These are phyloP conservation scores for Didymella keratinophila DNA, from an alignment of 2,329 filamentous ascomycete species.

Conservation along the genomic window DNA sequence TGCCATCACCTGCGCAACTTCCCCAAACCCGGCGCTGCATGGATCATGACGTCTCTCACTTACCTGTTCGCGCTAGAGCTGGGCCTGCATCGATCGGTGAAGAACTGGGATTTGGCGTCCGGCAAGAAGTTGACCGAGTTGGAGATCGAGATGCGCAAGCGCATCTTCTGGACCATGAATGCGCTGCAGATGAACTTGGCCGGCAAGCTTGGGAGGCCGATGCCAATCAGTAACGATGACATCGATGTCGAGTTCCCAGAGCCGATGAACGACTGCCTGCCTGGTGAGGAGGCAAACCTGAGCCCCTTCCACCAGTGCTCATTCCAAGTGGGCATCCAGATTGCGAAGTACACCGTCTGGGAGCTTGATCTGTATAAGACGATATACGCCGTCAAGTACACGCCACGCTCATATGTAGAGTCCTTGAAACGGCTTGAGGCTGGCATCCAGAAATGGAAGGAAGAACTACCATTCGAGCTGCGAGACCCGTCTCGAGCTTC, in stretches of 20 bases:
- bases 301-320: constrained; percentile 64
- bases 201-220: constrained; percentile 78
- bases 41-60: constrained; percentile 70
- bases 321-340: constrained; percentile 71
- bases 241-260: constrained; percentile 82
- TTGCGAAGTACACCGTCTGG: constrained; percentile 70
- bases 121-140: constrained; percentile 59
- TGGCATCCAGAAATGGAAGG: constrained; percentile 69
- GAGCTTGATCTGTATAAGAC: constrained; percentile 78
- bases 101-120: constrained; percentile 60
- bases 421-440: constrained; percentile 71
- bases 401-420: constrained; percentile 68
- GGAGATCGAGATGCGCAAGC: constrained; percentile 78
- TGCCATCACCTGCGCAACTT: constrained; percentile 77
- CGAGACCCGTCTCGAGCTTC: constrained; percentile 56
- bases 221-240: constrained; percentile 76
- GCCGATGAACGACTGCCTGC: constrained; percentile 72
- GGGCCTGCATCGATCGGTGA: constrained; percentile 75
- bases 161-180: constrained; percentile 78
- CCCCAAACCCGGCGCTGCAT: constrained; percentile 78
- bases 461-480: constrained; percentile 69
- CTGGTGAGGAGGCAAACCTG: constrained; percentile 62
- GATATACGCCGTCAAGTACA: constrained; percentile 74
- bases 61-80: constrained; percentile 76
- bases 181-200: constrained; percentile 72